phyloP scores from a whole-genome alignment of 2,329 filamentous ascomycete species.

The Trichoderma citrinoviride region DNA sequence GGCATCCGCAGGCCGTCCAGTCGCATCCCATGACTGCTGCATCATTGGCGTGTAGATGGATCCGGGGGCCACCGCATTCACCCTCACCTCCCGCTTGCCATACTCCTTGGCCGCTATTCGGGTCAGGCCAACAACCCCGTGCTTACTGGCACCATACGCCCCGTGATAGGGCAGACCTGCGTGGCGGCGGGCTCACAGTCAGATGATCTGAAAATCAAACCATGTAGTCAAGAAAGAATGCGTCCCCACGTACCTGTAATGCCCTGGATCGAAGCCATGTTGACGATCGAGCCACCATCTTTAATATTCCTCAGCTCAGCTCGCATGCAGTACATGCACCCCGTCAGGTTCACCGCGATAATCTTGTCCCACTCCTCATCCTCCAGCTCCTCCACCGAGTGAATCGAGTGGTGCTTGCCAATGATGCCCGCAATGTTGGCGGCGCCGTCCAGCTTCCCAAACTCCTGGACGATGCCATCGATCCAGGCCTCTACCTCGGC shows the following conservation, averaged over 20 bases:
- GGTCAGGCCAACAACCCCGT: constrained; percentile 39
- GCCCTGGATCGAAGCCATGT: constrained; percentile 48
- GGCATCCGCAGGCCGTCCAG: constrained; percentile 36
- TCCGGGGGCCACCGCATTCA: constrained; percentile 49
- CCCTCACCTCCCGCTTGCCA: constrained; percentile 43
- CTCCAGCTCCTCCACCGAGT: constrained; percentile 42
- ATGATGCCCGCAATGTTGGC: constrained; percentile 56
- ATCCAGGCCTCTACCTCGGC: constrained; percentile 53
- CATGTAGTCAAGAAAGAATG: background rate
- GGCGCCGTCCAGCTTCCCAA: constrained; percentile 53
- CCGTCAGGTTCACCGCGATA: constrained; percentile 49
- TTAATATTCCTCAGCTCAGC: constrained; percentile 42
- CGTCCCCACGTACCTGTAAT: constrained; percentile 42
- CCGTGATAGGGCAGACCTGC: constrained; percentile 30
- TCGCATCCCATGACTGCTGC: constrained; percentile 42
- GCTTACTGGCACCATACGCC: constrained; percentile 42
- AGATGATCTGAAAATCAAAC: constrained; percentile 1
- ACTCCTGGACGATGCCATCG: constrained; percentile 43
- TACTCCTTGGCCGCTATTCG: constrained; percentile 40
- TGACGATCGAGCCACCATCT: constrained; percentile 57
- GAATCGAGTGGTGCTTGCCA: constrained; percentile 42
- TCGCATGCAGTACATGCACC: constrained; percentile 51
- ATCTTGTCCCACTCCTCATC: constrained; percentile 50
- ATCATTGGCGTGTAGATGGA: constrained; percentile 51
- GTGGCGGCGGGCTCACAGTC: background rate